These are phyloP conservation scores for Candida coquimbonensis DNA, from an alignment of 805 yeast species.

Conservation along the genomic window DNA sequence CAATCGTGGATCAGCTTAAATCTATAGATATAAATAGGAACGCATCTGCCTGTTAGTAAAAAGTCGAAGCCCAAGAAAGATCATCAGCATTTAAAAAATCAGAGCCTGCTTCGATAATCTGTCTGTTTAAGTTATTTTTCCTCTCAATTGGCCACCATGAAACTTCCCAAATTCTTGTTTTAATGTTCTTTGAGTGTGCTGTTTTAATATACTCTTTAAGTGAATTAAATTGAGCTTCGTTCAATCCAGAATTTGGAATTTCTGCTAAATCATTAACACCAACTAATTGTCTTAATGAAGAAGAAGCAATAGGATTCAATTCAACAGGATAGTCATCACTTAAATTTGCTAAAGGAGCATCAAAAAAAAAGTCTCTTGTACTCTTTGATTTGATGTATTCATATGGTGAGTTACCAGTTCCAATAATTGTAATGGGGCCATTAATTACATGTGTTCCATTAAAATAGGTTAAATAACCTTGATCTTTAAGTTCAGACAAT, in stretches of 20 bases:
- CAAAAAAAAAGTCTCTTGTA: constrained; percentile 38
- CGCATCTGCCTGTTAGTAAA: neutral
- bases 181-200: constrained; percentile 47
- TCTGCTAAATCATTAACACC: constrained; percentile 4
- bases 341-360: constrained; percentile 38
- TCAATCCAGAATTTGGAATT: constrained; percentile 26
- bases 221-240: constrained; percentile 26
- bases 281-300: constrained; percentile 31
- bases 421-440: constrained; percentile 58
- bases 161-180: constrained; percentile 69
- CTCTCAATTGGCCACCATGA: constrained; percentile 58
- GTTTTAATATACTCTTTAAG: constrained; percentile 25
- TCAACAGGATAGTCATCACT: constrained; percentile 20
- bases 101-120: constrained; percentile 40
- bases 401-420: constrained; percentile 64
- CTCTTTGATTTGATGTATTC: constrained; percentile 26
- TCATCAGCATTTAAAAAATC: constrained; percentile 68
- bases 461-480: constrained; percentile 44
- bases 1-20: neutral
- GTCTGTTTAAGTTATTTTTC: constrained; percentile 42
- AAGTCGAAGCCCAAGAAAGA: constrained; percentile 30
- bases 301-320: constrained; percentile 36
- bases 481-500: constrained; percentile 44
- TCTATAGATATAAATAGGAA: too few species aligned
- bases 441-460: constrained; percentile 28